Percentiles rank a stretch among this genome's conserved stretches.
phyloP scores from a whole-genome alignment of 345 rosid genomes.

The Barbarea vulgaris region DNA sequence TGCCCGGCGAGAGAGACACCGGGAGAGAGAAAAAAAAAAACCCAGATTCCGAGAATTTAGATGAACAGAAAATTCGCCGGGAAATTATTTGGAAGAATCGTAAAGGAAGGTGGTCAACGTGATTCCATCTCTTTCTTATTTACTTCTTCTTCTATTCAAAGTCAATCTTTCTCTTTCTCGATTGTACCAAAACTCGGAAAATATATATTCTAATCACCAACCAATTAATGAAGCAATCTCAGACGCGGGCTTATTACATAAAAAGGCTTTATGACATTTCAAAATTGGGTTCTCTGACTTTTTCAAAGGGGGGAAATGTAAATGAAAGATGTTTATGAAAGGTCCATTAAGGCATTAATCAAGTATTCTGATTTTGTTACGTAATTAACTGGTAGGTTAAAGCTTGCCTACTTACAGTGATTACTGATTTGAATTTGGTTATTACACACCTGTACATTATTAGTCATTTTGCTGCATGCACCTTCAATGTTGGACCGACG shows the following conservation, averaged over 20 bases:
- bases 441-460: too few relatives aligned
- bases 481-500: slow-evolving; percentile 28
- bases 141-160: slow-evolving; percentile 2
- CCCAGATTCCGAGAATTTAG: slow-evolving; percentile 43
- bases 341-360: neutral
- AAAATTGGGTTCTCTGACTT: neutral
- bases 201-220: neutral
- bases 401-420: too few relatives aligned
- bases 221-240: neutral
- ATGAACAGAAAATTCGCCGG: slow-evolving; percentile 27
- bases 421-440: too few relatives aligned
- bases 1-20: slow-evolving; percentile 14
- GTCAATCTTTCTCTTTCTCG: neutral
- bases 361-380: too few relatives aligned
- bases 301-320: too few relatives aligned
- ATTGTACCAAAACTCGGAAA: too few relatives aligned
- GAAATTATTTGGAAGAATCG: neutral
- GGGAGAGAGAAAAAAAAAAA: neutral
- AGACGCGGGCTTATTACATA: neutral
- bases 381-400: too few relatives aligned
- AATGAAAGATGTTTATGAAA: too few relatives aligned
- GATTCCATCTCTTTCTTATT: neutral
- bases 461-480: too few relatives aligned
- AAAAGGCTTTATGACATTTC: neutral
- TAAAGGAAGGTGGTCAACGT: slow-evolving; percentile 2